Conservation (phyloP, 2,329 filamentous ascomycete species). For the Colletotrichum shisoi region DNA sequence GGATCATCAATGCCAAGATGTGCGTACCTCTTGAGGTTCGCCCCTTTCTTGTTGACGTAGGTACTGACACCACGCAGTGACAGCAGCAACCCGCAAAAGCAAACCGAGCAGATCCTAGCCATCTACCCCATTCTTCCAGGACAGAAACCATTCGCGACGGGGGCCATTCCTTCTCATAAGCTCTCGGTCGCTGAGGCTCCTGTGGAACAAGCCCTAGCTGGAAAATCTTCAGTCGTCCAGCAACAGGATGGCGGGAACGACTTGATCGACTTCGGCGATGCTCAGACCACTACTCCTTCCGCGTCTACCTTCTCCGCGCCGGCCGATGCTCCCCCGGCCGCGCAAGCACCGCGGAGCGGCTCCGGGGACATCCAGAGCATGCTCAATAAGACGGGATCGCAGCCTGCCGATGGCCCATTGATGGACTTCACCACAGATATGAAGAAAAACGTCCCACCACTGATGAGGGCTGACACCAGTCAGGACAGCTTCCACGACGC, state of each 20-base stretch:
- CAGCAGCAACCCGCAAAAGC: constrained; percentile 69
- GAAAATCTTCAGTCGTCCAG: constrained; percentile 39
- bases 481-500: constrained; percentile 54
- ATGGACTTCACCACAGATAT: constrained; percentile 66
- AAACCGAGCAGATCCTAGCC: constrained; percentile 81
- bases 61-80: constrained; percentile 57
- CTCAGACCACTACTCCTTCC: constrained; percentile 22
- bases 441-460: constrained; percentile 49
- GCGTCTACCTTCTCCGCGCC: constrained; percentile 26
- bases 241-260: constrained; percentile 48
- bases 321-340: not conserved
- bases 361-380: constrained; percentile 54
- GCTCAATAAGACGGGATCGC: constrained; percentile 58
- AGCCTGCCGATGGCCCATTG: constrained; percentile 56
- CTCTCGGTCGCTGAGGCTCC: constrained; percentile 33
- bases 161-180: constrained; percentile 61
- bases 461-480: constrained; percentile 49
- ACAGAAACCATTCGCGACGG: constrained; percentile 66
- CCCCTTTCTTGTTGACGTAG: not conserved
- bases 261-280: constrained; percentile 64
- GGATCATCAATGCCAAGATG: constrained; percentile 91
- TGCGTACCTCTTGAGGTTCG: constrained; percentile 52
- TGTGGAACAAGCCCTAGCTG: not conserved
- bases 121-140: constrained; percentile 86
- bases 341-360: constrained; percentile 18